Evolutionary conservation across 768 basidiomycete species (phyloP), one percentile per base, ranked within the genome.

Genomic region (Boletus bicolor): DNA sequence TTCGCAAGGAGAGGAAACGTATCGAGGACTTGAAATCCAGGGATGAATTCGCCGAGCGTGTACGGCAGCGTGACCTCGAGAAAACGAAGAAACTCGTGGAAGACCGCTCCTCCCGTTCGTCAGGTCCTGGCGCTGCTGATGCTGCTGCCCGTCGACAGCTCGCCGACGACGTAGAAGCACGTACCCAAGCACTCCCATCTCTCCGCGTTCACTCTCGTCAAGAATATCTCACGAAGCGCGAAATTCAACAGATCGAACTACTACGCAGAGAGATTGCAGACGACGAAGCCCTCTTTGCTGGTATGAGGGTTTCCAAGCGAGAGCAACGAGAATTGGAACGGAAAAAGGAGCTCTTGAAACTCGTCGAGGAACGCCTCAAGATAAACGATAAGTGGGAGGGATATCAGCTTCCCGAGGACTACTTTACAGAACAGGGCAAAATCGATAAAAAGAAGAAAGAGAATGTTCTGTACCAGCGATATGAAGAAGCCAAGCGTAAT

Each of bases 371-470:
- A 68, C 84, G 96, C 30, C 78, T 96, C 59, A 88, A 86, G 67
- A 97, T 99, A 54, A 90, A 93, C 71, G 97, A 99, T 76, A 93
- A 91, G 59, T 92, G 81, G 74, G 97, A 99, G 58, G 96, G 96
- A 8, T 99, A 99, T 68, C 86, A 89, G 74, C 82, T 98, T 42
- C 97, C 97, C 0, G 97, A 98, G 62, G 97, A 98, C 72, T 99
- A 99, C 69, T 82, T 98, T 64, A 99, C 97, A 0, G 96, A 96
- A 65, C 94, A 98, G 70, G 97, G 97, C 30, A 97, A 95, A 75
- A 93, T 99, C 57, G 95, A 98, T 80, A 89, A 85, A 75, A 94
- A 97, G 79, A 93, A 91, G 75, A 94, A 97, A 68, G 84, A 93
- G 68, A 88, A 88, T 60, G 94, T 89, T 0, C 72, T 99, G 49